Conservation (phyloP, 495 filamentous ascomycete genomes). For the Hypoxylon subgilvum region DNA sequence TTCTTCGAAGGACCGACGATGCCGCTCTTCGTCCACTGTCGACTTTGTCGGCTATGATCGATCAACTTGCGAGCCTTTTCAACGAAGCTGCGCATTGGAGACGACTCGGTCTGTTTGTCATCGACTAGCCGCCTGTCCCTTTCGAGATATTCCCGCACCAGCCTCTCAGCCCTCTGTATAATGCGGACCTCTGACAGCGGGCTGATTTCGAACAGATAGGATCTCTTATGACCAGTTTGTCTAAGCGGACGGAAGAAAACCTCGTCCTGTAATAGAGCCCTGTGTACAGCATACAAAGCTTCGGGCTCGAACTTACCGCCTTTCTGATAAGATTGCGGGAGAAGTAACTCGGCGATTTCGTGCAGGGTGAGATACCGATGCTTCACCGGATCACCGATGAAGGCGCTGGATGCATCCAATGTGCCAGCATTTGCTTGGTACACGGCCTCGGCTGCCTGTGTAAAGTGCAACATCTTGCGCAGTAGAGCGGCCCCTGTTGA, state of each 20-base stretch:
- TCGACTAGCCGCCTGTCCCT: neutral
- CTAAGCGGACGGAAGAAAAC: conserved; percentile 53
- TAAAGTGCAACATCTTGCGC: conserved; percentile 59
- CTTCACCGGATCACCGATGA: conserved; percentile 56
- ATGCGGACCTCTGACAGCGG: conserved; percentile 40
- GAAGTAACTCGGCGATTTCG: conserved; percentile 63
- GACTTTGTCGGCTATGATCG: conserved; percentile 65
- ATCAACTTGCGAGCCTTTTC: conserved; percentile 69
- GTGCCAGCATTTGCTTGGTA: conserved; percentile 58
- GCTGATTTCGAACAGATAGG: conserved; percentile 48
- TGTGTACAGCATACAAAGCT: conserved; percentile 72
- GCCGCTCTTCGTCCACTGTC: conserved; percentile 64
- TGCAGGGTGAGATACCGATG: conserved; percentile 63
- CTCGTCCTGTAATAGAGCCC: conserved; percentile 62
- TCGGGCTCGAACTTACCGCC: conserved; percentile 54
- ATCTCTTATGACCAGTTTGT: conserved; percentile 42
- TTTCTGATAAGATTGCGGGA: conserved; percentile 54
- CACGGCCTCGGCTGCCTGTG: conserved; percentile 53
- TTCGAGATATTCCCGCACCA: conserved; percentile 45
- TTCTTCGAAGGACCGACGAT: conserved; percentile 54
- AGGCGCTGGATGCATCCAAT: conserved; percentile 56
- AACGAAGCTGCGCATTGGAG: conserved; percentile 58
- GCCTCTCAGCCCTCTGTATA: conserved; percentile 36
- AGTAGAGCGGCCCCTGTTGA: conserved; percentile 56
- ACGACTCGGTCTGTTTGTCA: neutral